Conservation (phyloP, 495 filamentous ascomycete species). For the Penicillium ucsense region DNA sequence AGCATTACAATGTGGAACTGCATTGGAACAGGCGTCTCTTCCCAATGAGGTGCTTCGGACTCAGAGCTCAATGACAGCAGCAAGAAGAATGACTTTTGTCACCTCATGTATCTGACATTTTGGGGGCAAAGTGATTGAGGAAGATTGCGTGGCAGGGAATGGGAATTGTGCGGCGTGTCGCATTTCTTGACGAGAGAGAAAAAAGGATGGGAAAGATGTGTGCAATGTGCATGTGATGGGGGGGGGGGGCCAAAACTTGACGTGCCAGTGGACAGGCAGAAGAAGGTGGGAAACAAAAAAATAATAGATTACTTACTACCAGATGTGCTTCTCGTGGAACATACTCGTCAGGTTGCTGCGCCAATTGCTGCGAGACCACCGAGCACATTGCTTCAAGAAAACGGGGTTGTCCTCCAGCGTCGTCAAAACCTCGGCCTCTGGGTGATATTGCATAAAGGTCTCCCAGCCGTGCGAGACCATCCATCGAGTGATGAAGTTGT, state of each 20-base stretch:
- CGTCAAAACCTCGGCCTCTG: slow-evolving; percentile 63
- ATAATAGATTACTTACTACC: slow-evolving; percentile 45
- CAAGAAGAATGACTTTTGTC: no score
- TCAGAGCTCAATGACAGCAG: no score
- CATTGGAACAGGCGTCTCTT: no score
- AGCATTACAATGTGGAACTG: neutral
- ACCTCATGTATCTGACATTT: no score
- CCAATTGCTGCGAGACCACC: slow-evolving; percentile 78
- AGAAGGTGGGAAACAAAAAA: neutral
- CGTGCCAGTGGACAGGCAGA: neutral
- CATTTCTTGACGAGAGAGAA: no score
- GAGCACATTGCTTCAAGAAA: slow-evolving; percentile 68
- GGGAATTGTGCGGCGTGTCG: no score
- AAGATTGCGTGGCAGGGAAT: no score
- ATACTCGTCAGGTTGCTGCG: slow-evolving; percentile 72
- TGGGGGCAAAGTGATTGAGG: no score
- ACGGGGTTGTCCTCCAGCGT: slow-evolving; percentile 64
- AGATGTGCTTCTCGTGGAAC: slow-evolving; percentile 57
- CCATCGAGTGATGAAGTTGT: slow-evolving; percentile 79
- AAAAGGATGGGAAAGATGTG: no score
- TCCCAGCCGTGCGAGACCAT: slow-evolving; percentile 67
- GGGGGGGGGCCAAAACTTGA: no score
- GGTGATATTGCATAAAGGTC: slow-evolving; percentile 68
- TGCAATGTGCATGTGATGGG: no score
- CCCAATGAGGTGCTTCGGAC: no score